Percentiles rank a stretch among this genome's conserved stretches.
These are phyloP conservation scores for Hemileccinum impolitum DNA, from an alignment of 768 basidiomycete species.

Conservation along the genomic window DNA sequence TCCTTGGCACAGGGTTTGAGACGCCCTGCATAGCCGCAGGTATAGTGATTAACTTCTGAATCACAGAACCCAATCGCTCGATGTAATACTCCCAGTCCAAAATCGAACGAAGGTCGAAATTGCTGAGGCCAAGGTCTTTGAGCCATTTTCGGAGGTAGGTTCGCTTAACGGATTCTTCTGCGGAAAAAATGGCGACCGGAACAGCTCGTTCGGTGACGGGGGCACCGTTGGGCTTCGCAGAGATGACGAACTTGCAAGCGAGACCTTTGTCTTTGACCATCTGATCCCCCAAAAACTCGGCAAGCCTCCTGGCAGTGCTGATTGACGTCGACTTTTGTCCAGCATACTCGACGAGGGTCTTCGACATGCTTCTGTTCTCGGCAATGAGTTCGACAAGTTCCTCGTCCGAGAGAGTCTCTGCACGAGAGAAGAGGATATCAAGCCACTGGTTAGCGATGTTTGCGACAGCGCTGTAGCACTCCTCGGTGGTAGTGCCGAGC, in stretches of 20 bases:
- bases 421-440: conserved; percentile 87
- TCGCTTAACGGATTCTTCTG: conserved; percentile 87
- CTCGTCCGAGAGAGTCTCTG: conserved; percentile 80
- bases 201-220: conserved; percentile 97
- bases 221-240: conserved; percentile 85
- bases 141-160: conserved; percentile 94
- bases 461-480: conserved; percentile 94
- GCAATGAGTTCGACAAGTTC: conserved; percentile 98
- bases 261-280: conserved; percentile 99
- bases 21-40: conserved; percentile 99
- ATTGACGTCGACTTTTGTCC: conserved; percentile 98
- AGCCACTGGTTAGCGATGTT: conserved; percentile 95
- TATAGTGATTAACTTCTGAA: conserved; percentile 98
- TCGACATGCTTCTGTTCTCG: conserved; percentile 97
- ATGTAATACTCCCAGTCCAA: conserved; percentile 99
- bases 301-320: conserved; percentile 89
- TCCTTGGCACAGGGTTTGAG: conserved; percentile 91
- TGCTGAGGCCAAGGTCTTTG: conserved; percentile 82
- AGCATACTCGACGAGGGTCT: conserved; percentile 92
- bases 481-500: conserved; percentile 87
- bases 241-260: conserved; percentile 98
- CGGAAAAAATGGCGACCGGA: conserved; percentile 96
- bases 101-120: conserved; percentile 90
- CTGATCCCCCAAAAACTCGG: conserved; percentile 94
- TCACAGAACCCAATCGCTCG: conserved; percentile 94